Evolutionary conservation across 192 early-diverging fungal species (phyloP).

Genomic region (Coemansia aciculifera): DNA sequence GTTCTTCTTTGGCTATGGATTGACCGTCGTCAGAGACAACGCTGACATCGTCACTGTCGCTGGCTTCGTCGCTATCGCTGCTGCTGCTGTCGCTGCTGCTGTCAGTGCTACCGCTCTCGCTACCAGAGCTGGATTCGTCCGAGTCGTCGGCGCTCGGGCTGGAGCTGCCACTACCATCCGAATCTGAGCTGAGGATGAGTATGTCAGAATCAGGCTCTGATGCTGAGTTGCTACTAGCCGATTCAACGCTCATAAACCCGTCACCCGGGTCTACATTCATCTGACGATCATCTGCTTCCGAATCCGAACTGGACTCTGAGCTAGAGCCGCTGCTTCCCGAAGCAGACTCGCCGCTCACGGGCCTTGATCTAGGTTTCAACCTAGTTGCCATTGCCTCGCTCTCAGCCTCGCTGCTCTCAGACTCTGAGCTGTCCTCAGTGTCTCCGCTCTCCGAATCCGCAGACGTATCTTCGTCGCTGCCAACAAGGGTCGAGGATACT

Average conservation of each 20-base stretch:
- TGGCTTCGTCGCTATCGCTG: not conserved
- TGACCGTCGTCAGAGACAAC: not conserved
- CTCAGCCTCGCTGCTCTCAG: not conserved
- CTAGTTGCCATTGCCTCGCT: not conserved
- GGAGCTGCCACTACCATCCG: not conserved
- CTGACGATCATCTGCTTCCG: not conserved
- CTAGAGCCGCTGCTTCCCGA: not conserved
- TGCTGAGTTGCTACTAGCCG: not conserved
- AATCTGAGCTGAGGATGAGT: not conserved
- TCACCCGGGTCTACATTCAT: not conserved
- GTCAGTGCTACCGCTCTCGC: not conserved
- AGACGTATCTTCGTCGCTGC: not conserved
- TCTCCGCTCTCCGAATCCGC: not conserved
- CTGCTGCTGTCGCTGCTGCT: not conserved
- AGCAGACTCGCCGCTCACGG: not conserved
- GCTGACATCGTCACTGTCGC: not conserved
- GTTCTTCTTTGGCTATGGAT: not conserved
- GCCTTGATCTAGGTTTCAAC: not conserved
- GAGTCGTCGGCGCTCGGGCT: not conserved
- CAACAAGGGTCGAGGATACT: constrained; percentile 22
- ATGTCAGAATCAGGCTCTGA: not conserved
- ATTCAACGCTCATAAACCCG: constrained; percentile 1
- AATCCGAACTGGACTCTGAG: not conserved
- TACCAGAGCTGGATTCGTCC: not conserved
- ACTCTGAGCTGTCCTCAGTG: not conserved